Evolutionary conservation across 2,329 filamentous ascomycete genomes (phyloP), one percentile per base, ranked within the genome.

Genomic region (Metarhizium anisopliae): DNA sequence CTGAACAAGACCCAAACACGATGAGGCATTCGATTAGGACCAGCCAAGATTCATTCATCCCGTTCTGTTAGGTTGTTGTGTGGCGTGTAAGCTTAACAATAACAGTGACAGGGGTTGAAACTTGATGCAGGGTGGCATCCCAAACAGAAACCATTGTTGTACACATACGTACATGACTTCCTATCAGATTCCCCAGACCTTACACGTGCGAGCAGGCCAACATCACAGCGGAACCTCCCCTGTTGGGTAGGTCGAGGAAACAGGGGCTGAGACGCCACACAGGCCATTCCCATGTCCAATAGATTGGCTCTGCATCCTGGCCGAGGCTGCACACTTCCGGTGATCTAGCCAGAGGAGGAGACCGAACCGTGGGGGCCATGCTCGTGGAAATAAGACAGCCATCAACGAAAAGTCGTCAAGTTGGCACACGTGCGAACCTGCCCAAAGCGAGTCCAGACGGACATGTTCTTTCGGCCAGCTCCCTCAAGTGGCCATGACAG

Each of bases 191-290:
- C 29, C 7, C n/a, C 2, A 29, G 25, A 53, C 38, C 20, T 50
- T 25, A 53, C 55, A 56, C 55, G 55, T 50, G 55, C 32, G 51
- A 42, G 40, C 42, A 32, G 50, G 35, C 20, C 42, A 47, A 25
- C n/a, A 6, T 45, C 6, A 18, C 5, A 45, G 18, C 32, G 10
- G 16, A 45, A 43, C n/a, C 8, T 32, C 40, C 47, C 40, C 14
- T 30, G 16, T 50, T 25, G 20, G 35, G 20, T n/a, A 52, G 42
- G 18, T 20, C 40, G 32, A 52, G 6, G 6, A 11, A 47, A 50
- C 50, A 50, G 25, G 50, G 54, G 6, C 47, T 29, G 1, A n/a
- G 36, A 49, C 45, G 50, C 50, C 54, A 55, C 50, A 29, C 10
- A 10, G 16, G 7, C 47, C 16, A 45, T 40, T 8, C 35, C 35